Conservation (phyloP, 192 early-diverging fungal species). For the Funneliformis geosporum region DNA sequence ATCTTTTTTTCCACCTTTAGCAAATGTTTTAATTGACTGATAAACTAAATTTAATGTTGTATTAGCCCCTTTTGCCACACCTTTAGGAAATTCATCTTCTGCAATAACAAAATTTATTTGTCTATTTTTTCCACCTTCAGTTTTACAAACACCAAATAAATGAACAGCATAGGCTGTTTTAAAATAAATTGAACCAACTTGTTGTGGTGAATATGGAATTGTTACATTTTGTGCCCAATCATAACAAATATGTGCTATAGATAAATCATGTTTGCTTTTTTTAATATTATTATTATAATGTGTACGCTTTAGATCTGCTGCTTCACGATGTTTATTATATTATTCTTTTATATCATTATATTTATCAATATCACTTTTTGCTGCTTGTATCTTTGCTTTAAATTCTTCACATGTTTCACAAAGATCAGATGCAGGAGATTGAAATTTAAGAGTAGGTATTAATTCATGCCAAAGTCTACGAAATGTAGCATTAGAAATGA, state of each 20-base stretch:
- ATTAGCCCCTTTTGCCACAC: too few relatives aligned
- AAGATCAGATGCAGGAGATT: background rate
- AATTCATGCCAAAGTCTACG: background rate
- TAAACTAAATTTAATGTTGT: too few relatives aligned
- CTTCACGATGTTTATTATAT: background rate
- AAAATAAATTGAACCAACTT: too few relatives aligned
- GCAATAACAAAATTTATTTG: too few relatives aligned
- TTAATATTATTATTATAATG: slow-evolving; percentile 6
- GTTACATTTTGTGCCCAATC: slow-evolving; percentile 12
- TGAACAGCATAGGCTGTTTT: too few relatives aligned
- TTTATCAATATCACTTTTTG: background rate
- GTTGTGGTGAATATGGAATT: slow-evolving; percentile 15
- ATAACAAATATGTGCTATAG: background rate
- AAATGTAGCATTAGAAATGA: background rate
- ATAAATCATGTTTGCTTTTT: background rate
- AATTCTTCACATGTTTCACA: background rate
- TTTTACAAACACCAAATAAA: too few relatives aligned
- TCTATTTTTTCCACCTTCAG: too few relatives aligned
- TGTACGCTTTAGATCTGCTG: too few relatives aligned
- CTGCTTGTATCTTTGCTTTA: background rate
- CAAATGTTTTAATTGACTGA: too few relatives aligned
- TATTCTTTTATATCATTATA: background rate
- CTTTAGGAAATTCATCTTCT: too few relatives aligned
- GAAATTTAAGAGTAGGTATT: background rate
- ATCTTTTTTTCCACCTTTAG: too few relatives aligned